Base-by-base conservation (phyloP, 805 yeast species). In the Saccharomyces jurei region DNA sequence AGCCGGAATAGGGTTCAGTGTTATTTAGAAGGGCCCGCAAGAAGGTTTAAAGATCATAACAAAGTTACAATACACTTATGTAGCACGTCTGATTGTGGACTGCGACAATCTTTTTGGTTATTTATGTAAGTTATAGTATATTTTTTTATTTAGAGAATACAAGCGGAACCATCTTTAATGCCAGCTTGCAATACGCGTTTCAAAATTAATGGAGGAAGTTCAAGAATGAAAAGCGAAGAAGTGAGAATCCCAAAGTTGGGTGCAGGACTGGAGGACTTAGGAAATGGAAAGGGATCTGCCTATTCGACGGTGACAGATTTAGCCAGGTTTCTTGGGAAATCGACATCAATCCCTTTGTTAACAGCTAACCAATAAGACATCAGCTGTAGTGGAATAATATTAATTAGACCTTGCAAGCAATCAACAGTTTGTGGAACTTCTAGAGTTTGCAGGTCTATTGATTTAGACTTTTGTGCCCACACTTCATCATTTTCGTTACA, bases 271-370 rank as follows among this genome's bases (percentile, higher is more conserved):
- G 44, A 2, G 25, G 44, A 21, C 2, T 4, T 2, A 17, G 13
- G 27, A 13, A 28, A 31, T 22, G 41, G 32, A 14, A 50, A 14
- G 9, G 22, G 14, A 21, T 21, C 22, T 32, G 4, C 51, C 69
- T 77, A 91, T 77, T 90, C 98, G 59, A 94, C 99, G 50, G 99
- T 94, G 55, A 94, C 99, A 51, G 96, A 86, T 78, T 94, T 94
- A 59, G 99, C 99, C 75, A 94, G 81, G 77, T 94, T 94, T 76
- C 99, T 84, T 61, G 99, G 99, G 84, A 92, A 92, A 73, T 94
- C 99, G 55, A 95, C 99, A 69, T 94, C 96, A 63, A 88, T 86
- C 46, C 97, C 98, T 69, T 92, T 87, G 74, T 85, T 83, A 53
- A 89, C 92, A 53, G 99, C 97, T 66, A 94, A 80, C 94, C 96